Conservation (phyloP, 2,329 filamentous ascomycete genomes). For the Orbilia blumenaviensis region DNA sequence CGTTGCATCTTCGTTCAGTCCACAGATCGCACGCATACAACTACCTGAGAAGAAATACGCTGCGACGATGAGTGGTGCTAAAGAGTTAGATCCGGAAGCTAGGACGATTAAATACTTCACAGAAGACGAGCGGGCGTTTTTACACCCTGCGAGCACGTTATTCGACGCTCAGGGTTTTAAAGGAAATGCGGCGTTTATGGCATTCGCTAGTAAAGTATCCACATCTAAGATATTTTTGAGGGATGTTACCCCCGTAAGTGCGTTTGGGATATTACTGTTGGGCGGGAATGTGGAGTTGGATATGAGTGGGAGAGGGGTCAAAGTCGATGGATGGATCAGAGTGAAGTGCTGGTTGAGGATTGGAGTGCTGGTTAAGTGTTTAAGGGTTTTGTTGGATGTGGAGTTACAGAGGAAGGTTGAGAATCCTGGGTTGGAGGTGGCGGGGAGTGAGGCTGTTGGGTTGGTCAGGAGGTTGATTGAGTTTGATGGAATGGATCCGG, state of each 20-base stretch:
- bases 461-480: slow-evolving; percentile 84
- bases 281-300: slow-evolving; percentile 87
- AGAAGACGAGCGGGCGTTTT: slow-evolving; percentile 85
- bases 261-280: slow-evolving; percentile 83
- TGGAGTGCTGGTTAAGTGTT: slow-evolving; percentile 82
- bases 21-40: slow-evolving; percentile 89
- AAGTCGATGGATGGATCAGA: slow-evolving; percentile 90
- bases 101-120: slow-evolving; percentile 92
- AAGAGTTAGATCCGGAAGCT: slow-evolving; percentile 92
- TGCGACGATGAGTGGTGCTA: slow-evolving; percentile 82
- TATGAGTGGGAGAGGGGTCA: slow-evolving; percentile 82
- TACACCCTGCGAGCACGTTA: slow-evolving; percentile 86
- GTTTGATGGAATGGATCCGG: slow-evolving; percentile 80
- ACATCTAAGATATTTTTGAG: slow-evolving; percentile 90
- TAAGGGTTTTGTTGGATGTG: slow-evolving; percentile 86
- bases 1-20: slow-evolving; percentile 77
- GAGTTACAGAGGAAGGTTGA: slow-evolving; percentile 83
- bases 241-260: slow-evolving; percentile 91
- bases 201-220: slow-evolving; percentile 90
- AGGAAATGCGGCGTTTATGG: slow-evolving; percentile 78
- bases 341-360: slow-evolving; percentile 93
- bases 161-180: slow-evolving; percentile 84
- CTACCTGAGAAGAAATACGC: slow-evolving; percentile 97
- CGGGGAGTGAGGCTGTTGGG: slow-evolving; percentile 74
- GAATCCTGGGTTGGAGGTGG: slow-evolving; percentile 71